These are phyloP conservation scores for Pyrenophora seminiperda DNA, from an alignment of 2,329 filamentous ascomycete species.

Conservation along the genomic window DNA sequence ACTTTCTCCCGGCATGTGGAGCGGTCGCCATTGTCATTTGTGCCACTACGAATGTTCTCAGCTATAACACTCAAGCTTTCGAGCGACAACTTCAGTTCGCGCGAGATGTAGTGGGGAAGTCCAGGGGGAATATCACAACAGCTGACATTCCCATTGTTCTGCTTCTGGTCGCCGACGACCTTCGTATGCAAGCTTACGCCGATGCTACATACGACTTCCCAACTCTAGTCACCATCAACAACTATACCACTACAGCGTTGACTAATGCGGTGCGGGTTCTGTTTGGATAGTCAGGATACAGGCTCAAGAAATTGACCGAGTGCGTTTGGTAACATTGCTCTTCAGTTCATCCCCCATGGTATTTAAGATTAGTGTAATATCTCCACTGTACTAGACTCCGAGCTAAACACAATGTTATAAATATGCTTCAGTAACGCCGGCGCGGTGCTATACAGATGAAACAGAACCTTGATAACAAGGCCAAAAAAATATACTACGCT, in stretches of 20 bases:
- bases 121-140: slow-evolving; percentile 20
- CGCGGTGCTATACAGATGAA: neutral
- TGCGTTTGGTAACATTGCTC: too few relatives aligned
- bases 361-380: slow-evolving; percentile 5
- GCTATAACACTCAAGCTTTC: slow-evolving; percentile 30
- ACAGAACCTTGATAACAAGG: neutral
- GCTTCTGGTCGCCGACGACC: slow-evolving; percentile 33
- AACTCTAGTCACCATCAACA: slow-evolving; percentile 32
- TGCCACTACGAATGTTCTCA: slow-evolving; percentile 35
- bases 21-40: slow-evolving; percentile 64
- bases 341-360: neutral
- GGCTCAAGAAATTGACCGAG: neutral
- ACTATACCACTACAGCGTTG: slow-evolving; percentile 38
- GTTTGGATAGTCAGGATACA: slow-evolving; percentile 25
- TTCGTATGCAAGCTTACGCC: slow-evolving; percentile 21
- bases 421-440: neutral
- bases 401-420: neutral
- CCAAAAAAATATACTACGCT: neutral
- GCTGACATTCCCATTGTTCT: slow-evolving; percentile 32
- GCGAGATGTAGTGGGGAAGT: slow-evolving; percentile 24
- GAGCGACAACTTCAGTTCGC: slow-evolving; percentile 42
- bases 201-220: slow-evolving; percentile 35
- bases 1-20: slow-evolving; percentile 65
- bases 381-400: neutral
- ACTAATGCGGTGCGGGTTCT: slow-evolving; percentile 32